A percentile compares a stretch with the other conserved stretches of the same genome.
phyloP scores from a whole-genome alignment of 495 filamentous ascomycete species.

The Tuber aestivum region DNA sequence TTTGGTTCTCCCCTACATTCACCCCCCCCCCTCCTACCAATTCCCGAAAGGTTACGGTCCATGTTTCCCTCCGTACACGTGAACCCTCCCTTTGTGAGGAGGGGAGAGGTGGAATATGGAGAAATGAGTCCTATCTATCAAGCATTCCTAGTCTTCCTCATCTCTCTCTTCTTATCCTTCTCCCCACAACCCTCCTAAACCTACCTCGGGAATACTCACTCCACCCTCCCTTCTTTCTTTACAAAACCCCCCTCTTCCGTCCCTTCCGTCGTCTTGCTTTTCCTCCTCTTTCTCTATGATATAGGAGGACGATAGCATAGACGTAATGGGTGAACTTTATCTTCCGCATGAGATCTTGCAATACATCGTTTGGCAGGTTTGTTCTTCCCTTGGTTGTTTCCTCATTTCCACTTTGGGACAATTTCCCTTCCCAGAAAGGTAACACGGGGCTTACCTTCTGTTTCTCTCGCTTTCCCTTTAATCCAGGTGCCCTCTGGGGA shows the following conservation, averaged over 20 bases:
- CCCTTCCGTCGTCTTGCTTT: not conserved
- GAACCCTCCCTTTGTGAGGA: slow-evolving; percentile 3
- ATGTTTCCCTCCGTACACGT: slow-evolving; percentile 2
- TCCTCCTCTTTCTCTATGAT: not conserved
- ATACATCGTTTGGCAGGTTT: slow-evolving; percentile 5
- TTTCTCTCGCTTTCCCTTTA: not conserved
- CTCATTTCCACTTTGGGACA: not conserved
- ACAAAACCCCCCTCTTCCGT: not conserved
- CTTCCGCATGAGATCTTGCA: slow-evolving; percentile 1
- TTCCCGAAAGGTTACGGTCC: not conserved
- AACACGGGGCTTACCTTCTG: not conserved
- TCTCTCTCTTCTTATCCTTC: not conserved
- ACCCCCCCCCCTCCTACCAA: not conserved
- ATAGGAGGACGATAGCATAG: not conserved
- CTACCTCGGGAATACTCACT: not conserved
- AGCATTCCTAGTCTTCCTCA: slow-evolving; percentile 1
- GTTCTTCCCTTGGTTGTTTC: slow-evolving; percentile 1
- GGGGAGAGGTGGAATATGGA: not conserved
- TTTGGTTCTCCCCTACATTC: not conserved
- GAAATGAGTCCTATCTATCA: not conserved
- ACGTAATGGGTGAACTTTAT: not conserved
- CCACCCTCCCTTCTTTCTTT: not conserved
- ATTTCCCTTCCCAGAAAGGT: not conserved
- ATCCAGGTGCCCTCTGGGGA: not conserved
- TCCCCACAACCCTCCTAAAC: not conserved